These are phyloP conservation scores for Rossbeevera mucosa DNA, from an alignment of 768 basidiomycete species.

Conservation along the genomic window DNA sequence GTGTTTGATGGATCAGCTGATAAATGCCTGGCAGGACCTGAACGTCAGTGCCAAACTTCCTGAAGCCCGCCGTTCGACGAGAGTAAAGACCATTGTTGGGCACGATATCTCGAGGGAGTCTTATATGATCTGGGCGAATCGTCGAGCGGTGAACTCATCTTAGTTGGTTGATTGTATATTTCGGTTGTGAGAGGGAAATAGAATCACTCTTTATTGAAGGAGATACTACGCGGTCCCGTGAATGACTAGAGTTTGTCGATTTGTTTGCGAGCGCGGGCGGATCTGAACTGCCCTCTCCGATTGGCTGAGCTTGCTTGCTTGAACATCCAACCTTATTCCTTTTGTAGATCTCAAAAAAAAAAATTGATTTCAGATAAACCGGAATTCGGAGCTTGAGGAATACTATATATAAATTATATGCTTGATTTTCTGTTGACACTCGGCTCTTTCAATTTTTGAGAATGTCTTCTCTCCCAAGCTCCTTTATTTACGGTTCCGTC, in stretches of 20 bases:
- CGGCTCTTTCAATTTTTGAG: neutral
- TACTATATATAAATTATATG: neutral
- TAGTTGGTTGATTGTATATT: constrained; percentile 8
- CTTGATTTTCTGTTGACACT: neutral
- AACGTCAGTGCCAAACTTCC: constrained; percentile 65
- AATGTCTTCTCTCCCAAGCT: constrained; percentile 47
- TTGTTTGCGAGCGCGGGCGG: constrained; percentile 6
- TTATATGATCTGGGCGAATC: constrained; percentile 88
- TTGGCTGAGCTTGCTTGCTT: constrained; percentile 1
- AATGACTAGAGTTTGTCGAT: too few relatives aligned
- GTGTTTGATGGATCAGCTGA: constrained; percentile 8
- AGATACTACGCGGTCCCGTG: neutral
- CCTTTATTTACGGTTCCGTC: constrained; percentile 44
- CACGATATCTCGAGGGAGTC: constrained; percentile 71
- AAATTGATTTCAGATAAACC: neutral
- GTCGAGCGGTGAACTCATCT: constrained; percentile 51
- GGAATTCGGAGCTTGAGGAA: constrained; percentile 6
- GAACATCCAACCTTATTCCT: neutral
- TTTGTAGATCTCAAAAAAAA: neutral
- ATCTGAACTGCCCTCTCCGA: constrained; percentile 1
- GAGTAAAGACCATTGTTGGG: constrained; percentile 54
- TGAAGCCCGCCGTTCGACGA: constrained; percentile 75
- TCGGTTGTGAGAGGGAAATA: neutral
- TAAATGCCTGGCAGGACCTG: constrained; percentile 49
- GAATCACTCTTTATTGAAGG: neutral